phyloP scores from a whole-genome alignment of 495 filamentous ascomycete genomes.

The Friedmanniomyces endolithicus region DNA sequence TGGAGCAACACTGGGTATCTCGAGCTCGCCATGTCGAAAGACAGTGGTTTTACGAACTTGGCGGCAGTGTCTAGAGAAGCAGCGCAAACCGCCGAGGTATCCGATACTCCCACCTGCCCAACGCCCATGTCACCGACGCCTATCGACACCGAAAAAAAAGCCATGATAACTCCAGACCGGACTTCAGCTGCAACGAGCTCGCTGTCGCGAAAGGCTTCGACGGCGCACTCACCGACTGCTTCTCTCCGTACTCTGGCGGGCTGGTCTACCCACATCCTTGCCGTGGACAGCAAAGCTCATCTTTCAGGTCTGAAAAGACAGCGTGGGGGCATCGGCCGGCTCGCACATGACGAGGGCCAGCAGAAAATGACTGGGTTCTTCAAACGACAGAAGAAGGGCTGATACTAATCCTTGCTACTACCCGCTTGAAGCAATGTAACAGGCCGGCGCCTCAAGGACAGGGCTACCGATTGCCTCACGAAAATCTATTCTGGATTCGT shows the following conservation, averaged over 20 bases:
- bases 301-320: constrained; percentile 62
- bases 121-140: not conserved
- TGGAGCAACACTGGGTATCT: constrained; percentile 59
- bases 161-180: no score
- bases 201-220: not conserved
- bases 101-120: not conserved
- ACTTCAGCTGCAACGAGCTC: no score
- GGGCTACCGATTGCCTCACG: not conserved
- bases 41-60: not conserved
- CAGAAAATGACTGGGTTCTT: constrained; percentile 68
- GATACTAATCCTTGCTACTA: constrained; percentile 10
- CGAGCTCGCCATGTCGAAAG: constrained; percentile 30
- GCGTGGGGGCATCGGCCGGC: constrained; percentile 62
- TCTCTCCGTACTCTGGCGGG: constrained; percentile 7
- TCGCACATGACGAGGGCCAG: constrained; percentile 58
- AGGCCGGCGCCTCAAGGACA: not conserved
- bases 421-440: not conserved
- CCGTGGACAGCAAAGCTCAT: constrained; percentile 54
- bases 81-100: no score
- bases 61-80: no score
- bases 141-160: not conserved
- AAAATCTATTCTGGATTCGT: not conserved
- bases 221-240: not conserved
- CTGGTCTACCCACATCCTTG: constrained; percentile 35
- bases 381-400: constrained; percentile 37